phyloP scores from a whole-genome alignment of 2,329 filamentous ascomycete genomes.

The Eutypa lata region DNA sequence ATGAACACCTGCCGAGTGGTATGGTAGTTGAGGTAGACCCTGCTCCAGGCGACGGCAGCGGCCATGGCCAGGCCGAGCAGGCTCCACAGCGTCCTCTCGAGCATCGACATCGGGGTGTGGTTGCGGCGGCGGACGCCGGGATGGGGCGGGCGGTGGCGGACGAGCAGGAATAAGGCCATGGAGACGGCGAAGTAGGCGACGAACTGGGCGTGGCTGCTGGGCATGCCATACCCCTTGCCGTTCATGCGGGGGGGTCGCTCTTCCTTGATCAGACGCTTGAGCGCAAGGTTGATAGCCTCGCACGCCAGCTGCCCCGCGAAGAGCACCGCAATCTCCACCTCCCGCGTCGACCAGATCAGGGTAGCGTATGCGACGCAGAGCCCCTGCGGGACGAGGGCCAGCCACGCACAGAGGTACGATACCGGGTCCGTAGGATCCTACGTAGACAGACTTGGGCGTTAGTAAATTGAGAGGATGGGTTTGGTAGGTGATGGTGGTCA shows the following conservation, averaged over 20 bases:
- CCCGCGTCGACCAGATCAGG: slow-evolving; percentile 85
- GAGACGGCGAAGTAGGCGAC: slow-evolving; percentile 87
- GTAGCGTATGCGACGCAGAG: slow-evolving; percentile 88
- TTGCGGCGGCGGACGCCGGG: slow-evolving; percentile 30
- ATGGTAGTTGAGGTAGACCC: slow-evolving; percentile 91
- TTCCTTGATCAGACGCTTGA: slow-evolving; percentile 91
- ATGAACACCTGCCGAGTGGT: slow-evolving; percentile 84
- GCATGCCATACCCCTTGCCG: slow-evolving; percentile 98
- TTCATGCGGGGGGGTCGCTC: slow-evolving; percentile 80
- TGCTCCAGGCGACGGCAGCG: slow-evolving; percentile 70
- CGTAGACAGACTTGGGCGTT: background rate
- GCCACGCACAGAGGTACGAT: slow-evolving; percentile 87
- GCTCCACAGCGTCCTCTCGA: slow-evolving; percentile 55
- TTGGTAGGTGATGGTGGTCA: slow-evolving; percentile 1
- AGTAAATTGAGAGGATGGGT: background rate
- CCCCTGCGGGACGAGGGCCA: slow-evolving; percentile 89
- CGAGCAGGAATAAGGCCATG: slow-evolving; percentile 77
- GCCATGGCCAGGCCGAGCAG: slow-evolving; percentile 60
- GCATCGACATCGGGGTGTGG: slow-evolving; percentile 55
- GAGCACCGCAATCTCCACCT: slow-evolving; percentile 85
- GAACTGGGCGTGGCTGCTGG: slow-evolving; percentile 90
- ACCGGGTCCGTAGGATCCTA: slow-evolving; percentile 83
- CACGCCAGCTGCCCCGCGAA: slow-evolving; percentile 89
- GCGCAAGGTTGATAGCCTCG: slow-evolving; percentile 82
- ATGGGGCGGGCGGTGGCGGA: slow-evolving; percentile 65